Evolutionary conservation across 495 filamentous ascomycete species (phyloP), one percentile per base, ranked within the genome.

Genomic region (Penicillium crystallinum): DNA sequence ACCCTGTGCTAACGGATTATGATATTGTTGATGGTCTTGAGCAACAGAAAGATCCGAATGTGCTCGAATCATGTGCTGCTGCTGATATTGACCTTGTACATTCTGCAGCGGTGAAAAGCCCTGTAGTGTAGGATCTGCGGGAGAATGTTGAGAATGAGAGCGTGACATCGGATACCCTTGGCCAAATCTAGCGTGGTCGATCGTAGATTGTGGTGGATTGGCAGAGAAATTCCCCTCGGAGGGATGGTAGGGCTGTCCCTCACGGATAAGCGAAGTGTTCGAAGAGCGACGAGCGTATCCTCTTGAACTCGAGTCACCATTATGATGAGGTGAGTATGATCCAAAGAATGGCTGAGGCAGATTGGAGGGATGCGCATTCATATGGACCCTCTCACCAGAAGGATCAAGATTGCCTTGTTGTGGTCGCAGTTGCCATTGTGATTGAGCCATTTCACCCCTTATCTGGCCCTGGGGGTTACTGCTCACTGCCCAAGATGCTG

Each of bases 371-470:
- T 42, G 45, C 15, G 23, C 14, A 15, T 55, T 40, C 29, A 29
- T n/a, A 6, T 27, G 22, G 2, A 22, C 12, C 4, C 7, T 6
- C 15, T 48, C 46, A 19, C 48, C 18, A 12, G 25, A 14, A 23
- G 44, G 19, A 37, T 43, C 38, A 14, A 40, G 9, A 8, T 51
- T 35, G 2, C 25, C 22, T n/a, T 40, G 23, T 11, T 53, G 53
- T 17, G 42, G 38, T 10, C 42, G 44, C 1, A 35, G 1, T 39
- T 55, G 59, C 62, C 62, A 65, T 33, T 55, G 47, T 46, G 67
- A 74, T 29, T 71, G 53, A 77, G 63, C 84, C 77, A 71, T 81
- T 17, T 15, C n/a, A 6, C 33, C 15, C 12, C 12, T 29, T 27
- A 33, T 40, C 17, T 50, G 29, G 0, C 36, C 29, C 23, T 50